Base-by-base conservation (phyloP, 768 basidiomycete species). In the Tulasnella sp. region DNA sequence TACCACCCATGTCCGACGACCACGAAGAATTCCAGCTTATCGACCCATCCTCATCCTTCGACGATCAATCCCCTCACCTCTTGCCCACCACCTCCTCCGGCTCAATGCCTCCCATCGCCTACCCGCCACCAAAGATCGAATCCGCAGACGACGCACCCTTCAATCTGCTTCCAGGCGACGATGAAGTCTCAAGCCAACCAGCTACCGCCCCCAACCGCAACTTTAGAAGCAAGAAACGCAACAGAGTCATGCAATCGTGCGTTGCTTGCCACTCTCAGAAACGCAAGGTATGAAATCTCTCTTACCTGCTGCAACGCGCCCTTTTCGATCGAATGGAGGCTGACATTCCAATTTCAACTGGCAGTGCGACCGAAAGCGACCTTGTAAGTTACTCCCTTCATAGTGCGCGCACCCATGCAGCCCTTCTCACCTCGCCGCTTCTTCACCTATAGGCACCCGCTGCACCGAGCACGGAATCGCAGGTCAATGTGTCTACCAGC, bases 291-390 rank as follows among this genome's bases (percentile, higher is more conserved):
- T 77, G 55, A 40, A 35, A 67, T 75, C 23, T 61, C 20, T 15
- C 44, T 35, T 35, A 35, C 35, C 35, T 35, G 35, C 35, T 44
- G 15, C 16, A 16, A 44, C 44, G 15, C 16, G 44, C 44, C 79
- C 29, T 79, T 61, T 35, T 9, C 73, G 42, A 7, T 13, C 48
- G 44, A 79, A 61, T 79, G 35, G 57, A 37, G 79, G 77, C 77
- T 77, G 78, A 72, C 76, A 75, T 67, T 74, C 39, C 75, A 79
- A 42, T 46, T 46, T 40, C 44, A 35, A 67, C 61, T 67, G 61
- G 61, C 61, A 95, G 93, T 97, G 95, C 83, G 95, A 97, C 85
- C 88, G 95, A 78, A 95, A 95, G 83, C 88, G 95, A 55, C 95
- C 95, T 26, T 97, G 95, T 85, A 91, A 92, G 82, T 87, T 94